Evolutionary conservation across 495 filamentous ascomycete species (phyloP).

Genomic region (Penicillium fimorum): DNA sequence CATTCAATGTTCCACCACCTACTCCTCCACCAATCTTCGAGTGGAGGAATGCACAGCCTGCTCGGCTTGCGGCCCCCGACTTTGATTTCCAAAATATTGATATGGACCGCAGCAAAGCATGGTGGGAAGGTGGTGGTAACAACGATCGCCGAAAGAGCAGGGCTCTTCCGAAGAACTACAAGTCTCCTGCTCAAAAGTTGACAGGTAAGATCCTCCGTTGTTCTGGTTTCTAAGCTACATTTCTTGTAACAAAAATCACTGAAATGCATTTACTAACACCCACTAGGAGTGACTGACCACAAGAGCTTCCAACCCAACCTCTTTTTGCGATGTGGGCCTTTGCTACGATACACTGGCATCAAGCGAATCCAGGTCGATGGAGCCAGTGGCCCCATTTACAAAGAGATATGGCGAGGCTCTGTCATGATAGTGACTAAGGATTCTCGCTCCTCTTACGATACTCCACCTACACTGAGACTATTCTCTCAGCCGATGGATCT

Average conservation of each 20-base stretch:
- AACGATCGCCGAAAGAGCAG: conserved; percentile 42
- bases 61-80: conserved; percentile 35
- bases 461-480: conserved; percentile 70
- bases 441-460: conserved; percentile 74
- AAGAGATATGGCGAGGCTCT: conserved; percentile 88
- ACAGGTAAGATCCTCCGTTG: conserved; percentile 28
- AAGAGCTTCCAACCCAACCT: conserved; percentile 79
- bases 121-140: conserved; percentile 44
- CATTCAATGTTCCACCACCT: conserved; percentile 49
- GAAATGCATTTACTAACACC: conserved; percentile 19
- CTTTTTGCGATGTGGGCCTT: conserved; percentile 84
- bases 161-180: conserved; percentile 40
- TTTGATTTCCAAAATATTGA: conserved; percentile 46
- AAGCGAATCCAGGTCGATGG: conserved; percentile 38
- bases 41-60: conserved; percentile 42
- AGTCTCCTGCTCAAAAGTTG: conserved; percentile 39
- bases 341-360: conserved; percentile 87
- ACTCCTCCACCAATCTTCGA: conserved; percentile 47
- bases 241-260: background rate
- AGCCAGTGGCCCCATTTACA: conserved; percentile 43
- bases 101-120: conserved; percentile 43
- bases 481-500: conserved; percentile 86
- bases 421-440: conserved; percentile 93
- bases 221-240: background rate
- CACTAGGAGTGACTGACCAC: conserved; percentile 27